Base-by-base conservation (phyloP, 495 filamentous ascomycete species). In the Penicillium herquei region DNA sequence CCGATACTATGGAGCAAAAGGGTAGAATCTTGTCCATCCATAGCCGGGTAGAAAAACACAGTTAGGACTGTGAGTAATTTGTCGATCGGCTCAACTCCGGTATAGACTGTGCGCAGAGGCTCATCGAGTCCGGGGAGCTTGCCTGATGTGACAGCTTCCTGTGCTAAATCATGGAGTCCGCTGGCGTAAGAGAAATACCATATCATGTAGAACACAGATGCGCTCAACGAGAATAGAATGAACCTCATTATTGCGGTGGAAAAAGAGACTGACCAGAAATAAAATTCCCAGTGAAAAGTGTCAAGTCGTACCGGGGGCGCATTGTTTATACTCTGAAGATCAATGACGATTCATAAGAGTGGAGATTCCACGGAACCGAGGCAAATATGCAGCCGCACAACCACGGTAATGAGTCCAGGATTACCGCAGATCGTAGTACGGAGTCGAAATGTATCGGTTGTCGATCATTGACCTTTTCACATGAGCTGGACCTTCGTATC, bases 11-110 rank as follows among this genome's bases (percentile, higher is more conserved):
- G 78, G 1, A 85, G 60, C 3, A 68, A 62, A 9, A 78, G 64
- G 3, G 68, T 67, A 5, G 76, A 74, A 39, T 73, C 66, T 30
- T 68, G 70, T 7, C 81, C 79, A 56, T 85, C 79, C n/a, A 84
- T 62, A 1, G 75, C 54, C 6, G 80, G 71, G 53, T 78, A 81
- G 70, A 86, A 87, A 61, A 86, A 84, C 6, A 67, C 64, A 1
- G 76, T 74, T 56, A 87, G 49, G 8, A 74, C 46, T 3, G 74
- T 62, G 21, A 85, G 59, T 5, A 80, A 68, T 3, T 61, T 34
- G 52, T 87, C 84, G 13, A 87, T 34, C 0, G 58, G 57, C 13
- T 58, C 52, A 32, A 85, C 39, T 7, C 84, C 83, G 6, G 80
- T 86, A 59, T 81, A 87, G 6, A 59, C 49, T 5, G 63, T 71